Base-by-base conservation (phyloP, 345 rosid species). In the Sonneratia caseolaris region DNA sequence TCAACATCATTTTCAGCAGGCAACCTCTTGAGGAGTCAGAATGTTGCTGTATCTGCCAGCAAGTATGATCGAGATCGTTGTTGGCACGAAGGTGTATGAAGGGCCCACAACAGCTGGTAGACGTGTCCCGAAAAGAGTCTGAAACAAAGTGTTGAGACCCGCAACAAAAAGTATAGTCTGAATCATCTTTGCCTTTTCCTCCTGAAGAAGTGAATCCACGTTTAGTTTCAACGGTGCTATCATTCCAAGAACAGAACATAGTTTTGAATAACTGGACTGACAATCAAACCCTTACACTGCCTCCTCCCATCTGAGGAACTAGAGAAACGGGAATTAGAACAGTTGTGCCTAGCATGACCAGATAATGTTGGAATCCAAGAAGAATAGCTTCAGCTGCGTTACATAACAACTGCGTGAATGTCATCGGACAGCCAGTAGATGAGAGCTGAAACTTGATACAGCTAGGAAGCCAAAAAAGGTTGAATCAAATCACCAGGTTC, bases 251-350 rank as follows among this genome's bases (percentile, higher is more conserved):
- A 68, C 35, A 45, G 45, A 71, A 5, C 65, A 51, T 7, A 37
- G 35, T 19, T 37, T 36, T 56, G 53, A 38, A 32, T 47, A 38
- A 72, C 37, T 37, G 64, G 37, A 61, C 13, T 57, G 11, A 35
- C 56, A 55, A 19, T 62, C 11, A 66, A 76, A 76, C 45, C 57
- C 86, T 82, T 82, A 95, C 99, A 68, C 87, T 85, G 84, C 93
- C 90, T 57, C 99, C 99, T 80, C 99, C 99, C 97, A 95, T 95
- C 74, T 92, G 97, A 65, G 97, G 91, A 79, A 92, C 97, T 43
- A 95, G 80, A 7, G 84, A 76, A 51, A 92, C 77, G 38, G 99
- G 96, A 47, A 95, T 92, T 49, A 95, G 83, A 76, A 95, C 99
- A 0, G 89, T 87, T 53, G 99, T 95, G 55, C 99, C 97, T 70